A percentile compares a stretch with the other conserved stretches of the same genome.
phyloP scores from a whole-genome alignment of 208 protist species.

The Porcisia deanei region DNA sequence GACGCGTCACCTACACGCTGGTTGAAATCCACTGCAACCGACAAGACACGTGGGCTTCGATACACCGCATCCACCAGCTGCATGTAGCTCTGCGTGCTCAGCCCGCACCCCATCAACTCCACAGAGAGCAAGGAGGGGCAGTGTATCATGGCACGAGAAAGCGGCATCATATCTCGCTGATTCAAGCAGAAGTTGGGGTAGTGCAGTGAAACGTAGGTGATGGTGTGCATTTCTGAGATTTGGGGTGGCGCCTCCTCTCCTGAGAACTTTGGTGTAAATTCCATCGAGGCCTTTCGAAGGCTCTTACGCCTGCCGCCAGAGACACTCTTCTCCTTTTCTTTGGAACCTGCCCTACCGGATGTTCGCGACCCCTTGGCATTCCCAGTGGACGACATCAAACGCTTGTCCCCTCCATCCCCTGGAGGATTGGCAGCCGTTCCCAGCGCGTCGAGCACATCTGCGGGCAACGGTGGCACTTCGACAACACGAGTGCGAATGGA shows the following conservation, averaged over 20 bases:
- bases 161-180: slow-evolving; percentile 81
- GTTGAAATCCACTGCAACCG: slow-evolving; percentile 87
- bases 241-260: slow-evolving; percentile 1
- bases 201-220: slow-evolving; percentile 74
- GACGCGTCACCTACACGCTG: not conserved
- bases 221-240: slow-evolving; percentile 9
- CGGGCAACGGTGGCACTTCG: slow-evolving; percentile 11
- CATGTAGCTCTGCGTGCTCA: slow-evolving; percentile 81
- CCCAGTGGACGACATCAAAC: not conserved
- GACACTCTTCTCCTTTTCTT: slow-evolving; percentile 17
- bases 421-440: not conserved
- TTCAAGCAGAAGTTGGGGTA: slow-evolving; percentile 85
- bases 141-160: slow-evolving; percentile 81
- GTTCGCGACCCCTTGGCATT: slow-evolving; percentile 3
- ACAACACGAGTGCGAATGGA: slow-evolving; percentile 37
- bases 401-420: slow-evolving; percentile 5
- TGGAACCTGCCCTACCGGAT: not conserved
- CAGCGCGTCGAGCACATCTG: not conserved
- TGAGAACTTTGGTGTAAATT: not conserved
- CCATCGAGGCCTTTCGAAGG: not conserved
- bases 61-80: slow-evolving; percentile 86
- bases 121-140: slow-evolving; percentile 78
- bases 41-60: slow-evolving; percentile 57
- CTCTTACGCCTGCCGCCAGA: slow-evolving; percentile 10
- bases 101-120: slow-evolving; percentile 77